phyloP scores from a whole-genome alignment of 2,329 filamentous ascomycete genomes.

The Elsinoe batatas region DNA sequence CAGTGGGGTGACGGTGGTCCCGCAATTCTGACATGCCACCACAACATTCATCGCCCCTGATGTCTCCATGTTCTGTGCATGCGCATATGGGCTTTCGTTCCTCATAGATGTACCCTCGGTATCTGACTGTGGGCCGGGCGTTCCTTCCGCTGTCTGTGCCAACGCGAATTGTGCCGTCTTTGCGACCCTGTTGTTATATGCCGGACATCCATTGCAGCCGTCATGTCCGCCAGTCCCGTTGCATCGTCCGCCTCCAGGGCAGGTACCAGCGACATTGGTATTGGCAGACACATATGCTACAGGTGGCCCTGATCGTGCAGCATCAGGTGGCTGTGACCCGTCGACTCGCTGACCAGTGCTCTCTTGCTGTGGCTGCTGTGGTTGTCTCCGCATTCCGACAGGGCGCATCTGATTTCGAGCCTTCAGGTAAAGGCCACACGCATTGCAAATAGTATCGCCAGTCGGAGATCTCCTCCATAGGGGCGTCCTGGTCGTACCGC shows the following conservation, averaged over 20 bases:
- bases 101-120: constrained; percentile 5
- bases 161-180: constrained; percentile 68
- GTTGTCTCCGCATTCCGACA: constrained; percentile 75
- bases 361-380: constrained; percentile 29
- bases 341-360: constrained; percentile 18
- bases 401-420: constrained; percentile 85
- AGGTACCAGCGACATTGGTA: constrained; percentile 70
- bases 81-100: constrained; percentile 13
- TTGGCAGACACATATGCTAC: constrained; percentile 71
- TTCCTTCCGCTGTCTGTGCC: constrained; percentile 27
- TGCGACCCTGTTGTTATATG: constrained; percentile 91
- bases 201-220: constrained; percentile 89
- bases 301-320: constrained; percentile 29
- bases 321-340: constrained; percentile 14
- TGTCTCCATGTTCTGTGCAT: constrained; percentile 14
- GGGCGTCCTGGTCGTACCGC: constrained; percentile 84
- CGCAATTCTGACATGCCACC: constrained; percentile 93
- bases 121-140: neutral
- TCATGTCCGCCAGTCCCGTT: constrained; percentile 94
- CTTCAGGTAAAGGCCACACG: constrained; percentile 89
- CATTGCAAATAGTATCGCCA: constrained; percentile 94
- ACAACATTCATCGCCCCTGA: constrained; percentile 50
- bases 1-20: constrained; percentile 88
- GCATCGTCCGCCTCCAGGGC: constrained; percentile 86
- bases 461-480: constrained; percentile 89